Evolutionary conservation across 164 flowering plant genomes (phyloP).

Genomic region (Liquidambar formosana): DNA sequence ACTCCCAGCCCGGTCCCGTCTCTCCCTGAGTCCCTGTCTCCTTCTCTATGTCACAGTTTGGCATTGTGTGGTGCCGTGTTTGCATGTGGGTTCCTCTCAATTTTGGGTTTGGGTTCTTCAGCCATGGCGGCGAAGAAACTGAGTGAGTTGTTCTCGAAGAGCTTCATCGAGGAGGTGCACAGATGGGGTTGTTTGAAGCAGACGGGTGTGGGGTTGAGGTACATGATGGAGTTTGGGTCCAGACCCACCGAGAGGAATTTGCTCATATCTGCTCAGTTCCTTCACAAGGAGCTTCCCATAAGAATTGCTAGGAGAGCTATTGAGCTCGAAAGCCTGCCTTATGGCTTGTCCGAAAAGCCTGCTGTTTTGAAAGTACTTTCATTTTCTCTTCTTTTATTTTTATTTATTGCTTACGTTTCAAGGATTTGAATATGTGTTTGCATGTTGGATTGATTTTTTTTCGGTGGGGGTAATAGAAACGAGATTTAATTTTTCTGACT

Average conservation of each 20-base stretch:
- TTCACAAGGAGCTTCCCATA: slow-evolving; percentile 89
- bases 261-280: slow-evolving; percentile 85
- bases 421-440: background rate
- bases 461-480: background rate
- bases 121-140: slow-evolving; percentile 69
- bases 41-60: background rate
- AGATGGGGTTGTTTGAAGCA: slow-evolving; percentile 84
- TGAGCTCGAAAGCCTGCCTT: slow-evolving; percentile 77
- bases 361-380: slow-evolving; percentile 70
- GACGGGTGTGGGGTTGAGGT: slow-evolving; percentile 80
- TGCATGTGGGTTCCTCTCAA: background rate
- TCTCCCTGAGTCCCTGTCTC: background rate
- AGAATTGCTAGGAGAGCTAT: slow-evolving; percentile 79
- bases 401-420: background rate
- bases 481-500: background rate
- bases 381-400: background rate
- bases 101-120: background rate
- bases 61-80: too few species aligned
- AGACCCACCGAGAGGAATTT: slow-evolving; percentile 56
- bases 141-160: slow-evolving; percentile 53
- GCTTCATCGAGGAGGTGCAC: slow-evolving; percentile 67
- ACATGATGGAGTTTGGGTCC: slow-evolving; percentile 94
- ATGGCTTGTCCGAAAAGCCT: slow-evolving; percentile 76
- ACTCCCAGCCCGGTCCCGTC: background rate
- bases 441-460: background rate